phyloP scores from a whole-genome alignment of 1,139 yeast genomes.

The Debaryomyces udenii region DNA sequence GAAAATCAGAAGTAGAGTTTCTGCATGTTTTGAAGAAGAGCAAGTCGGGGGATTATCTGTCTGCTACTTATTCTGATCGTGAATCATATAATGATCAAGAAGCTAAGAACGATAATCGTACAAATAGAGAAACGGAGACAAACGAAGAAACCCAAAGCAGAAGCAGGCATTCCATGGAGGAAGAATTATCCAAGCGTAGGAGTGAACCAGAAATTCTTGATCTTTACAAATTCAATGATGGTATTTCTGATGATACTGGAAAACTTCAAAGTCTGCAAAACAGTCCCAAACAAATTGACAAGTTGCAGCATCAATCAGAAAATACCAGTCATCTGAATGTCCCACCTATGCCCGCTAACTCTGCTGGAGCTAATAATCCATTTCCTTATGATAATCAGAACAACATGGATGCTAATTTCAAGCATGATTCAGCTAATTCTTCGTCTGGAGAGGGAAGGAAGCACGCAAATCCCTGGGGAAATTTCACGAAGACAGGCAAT shows the following conservation, averaged over 20 bases:
- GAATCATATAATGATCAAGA: not conserved
- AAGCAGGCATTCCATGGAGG: not conserved
- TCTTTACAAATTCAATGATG: not conserved
- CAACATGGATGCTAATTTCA: not conserved
- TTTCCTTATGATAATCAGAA: not conserved
- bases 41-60: conserved; percentile 2
- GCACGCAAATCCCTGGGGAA: conserved; percentile 21
- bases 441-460: conserved; percentile 7
- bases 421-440: not conserved
- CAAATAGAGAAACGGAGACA: not conserved
- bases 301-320: conserved; percentile 8
- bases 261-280: not conserved
- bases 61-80: not conserved
- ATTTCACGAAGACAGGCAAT: conserved; percentile 5
- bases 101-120: not conserved
- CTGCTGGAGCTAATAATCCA: not conserved
- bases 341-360: not conserved
- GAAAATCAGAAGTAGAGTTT: conserved; percentile 11
- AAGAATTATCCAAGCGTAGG: not conserved
- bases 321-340: not conserved
- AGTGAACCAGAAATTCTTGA: not conserved
- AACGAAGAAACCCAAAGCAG: not conserved
- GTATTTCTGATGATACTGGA: not conserved
- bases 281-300: not conserved
- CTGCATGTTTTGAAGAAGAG: conserved; percentile 5